Base-by-base conservation (phyloP, 1,284 basidiomycete species). In the Anthracocystis setariae region DNA sequence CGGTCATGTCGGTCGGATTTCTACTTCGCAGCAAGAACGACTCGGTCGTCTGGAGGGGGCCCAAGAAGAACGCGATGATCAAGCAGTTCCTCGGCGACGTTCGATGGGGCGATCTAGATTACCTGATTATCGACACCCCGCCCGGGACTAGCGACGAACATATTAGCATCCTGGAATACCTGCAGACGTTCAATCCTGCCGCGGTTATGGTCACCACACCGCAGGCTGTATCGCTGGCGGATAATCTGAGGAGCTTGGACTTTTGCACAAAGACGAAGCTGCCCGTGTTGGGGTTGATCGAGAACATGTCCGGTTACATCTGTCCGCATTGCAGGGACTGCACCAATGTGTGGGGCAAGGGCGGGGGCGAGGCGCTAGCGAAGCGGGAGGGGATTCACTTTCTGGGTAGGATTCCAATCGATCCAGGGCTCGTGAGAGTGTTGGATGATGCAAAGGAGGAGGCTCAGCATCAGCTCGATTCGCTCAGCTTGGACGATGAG, bases 21-120 rank as follows among this genome's bases (percentile, higher is more conserved):
- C 84, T 99, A 76, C 84, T 98, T 65, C 92, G 92, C 84, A 90
- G 90, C 78, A 90, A 90, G 78, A 91, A 91, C 50, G 94, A 97
- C 81, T 92, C 90, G 15, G 93, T 99, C 35, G 92, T 99, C 0
- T 99, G 96, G 96, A 86, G 96, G 74, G 96, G 96, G 0, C 96
- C 96, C 33, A 98, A 98, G 88, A 99, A 98, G 88, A 97, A 97
- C 79, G 96, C 93, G 46, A 98, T 98, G 96, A 98, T 99, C 78
- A 87, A 94, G 77, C 96, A 99, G 85, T 98, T 99, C 82, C 84
- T 98, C 81, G 90, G 90, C 75, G 94, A 99, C 79, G 96, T 98
- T 12, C 85, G 93, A 64, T 99, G 96, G 96, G 95, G 94, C 48
- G 90, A 93, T 44, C 85, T 98, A 63, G 96, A 99, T 84, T 98